Percentiles rank a stretch among this genome's conserved stretches.
Conservation (phyloP, 768 basidiomycete genomes). For the Serendipita sp. region DNA sequence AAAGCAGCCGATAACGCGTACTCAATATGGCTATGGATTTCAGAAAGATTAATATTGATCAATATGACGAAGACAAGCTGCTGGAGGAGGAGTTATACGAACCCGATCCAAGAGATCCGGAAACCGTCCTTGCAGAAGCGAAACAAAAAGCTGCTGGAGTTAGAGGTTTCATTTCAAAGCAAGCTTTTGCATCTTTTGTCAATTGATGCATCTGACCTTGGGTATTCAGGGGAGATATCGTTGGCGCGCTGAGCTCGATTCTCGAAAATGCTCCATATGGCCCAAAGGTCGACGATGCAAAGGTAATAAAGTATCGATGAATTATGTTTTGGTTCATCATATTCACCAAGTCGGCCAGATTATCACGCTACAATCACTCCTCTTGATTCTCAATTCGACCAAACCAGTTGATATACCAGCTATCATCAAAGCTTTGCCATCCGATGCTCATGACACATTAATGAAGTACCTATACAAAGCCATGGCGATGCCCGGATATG, state of each 20-base stretch:
- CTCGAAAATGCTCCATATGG: slow-evolving; percentile 82
- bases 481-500: slow-evolving; percentile 51
- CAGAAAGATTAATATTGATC: slow-evolving; percentile 88
- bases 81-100: slow-evolving; percentile 76
- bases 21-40: slow-evolving; percentile 23
- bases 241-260: slow-evolving; percentile 50
- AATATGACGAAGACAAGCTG: slow-evolving; percentile 79
- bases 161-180: slow-evolving; percentile 60
- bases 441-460: slow-evolving; percentile 68
- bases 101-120: slow-evolving; percentile 63
- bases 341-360: slow-evolving; percentile 28
- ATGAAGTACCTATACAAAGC: slow-evolving; percentile 99
- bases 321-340: neutral
- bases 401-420: slow-evolving; percentile 72
- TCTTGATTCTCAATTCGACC: slow-evolving; percentile 86
- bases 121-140: slow-evolving; percentile 55
- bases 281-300: slow-evolving; percentile 71
- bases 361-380: slow-evolving; percentile 58
- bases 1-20: slow-evolving; percentile 9
- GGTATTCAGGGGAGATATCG: slow-evolving; percentile 48
- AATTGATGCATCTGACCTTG: neutral
- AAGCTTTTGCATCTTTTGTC: slow-evolving; percentile 15
- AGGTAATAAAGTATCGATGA: slow-evolving; percentile 34
- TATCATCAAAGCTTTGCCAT: slow-evolving; percentile 54
- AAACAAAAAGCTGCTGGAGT: slow-evolving; percentile 60